Evolutionary conservation across 176 grass and related monocot genomes (phyloP).

Genomic region (Bonia amplexicaulis): DNA sequence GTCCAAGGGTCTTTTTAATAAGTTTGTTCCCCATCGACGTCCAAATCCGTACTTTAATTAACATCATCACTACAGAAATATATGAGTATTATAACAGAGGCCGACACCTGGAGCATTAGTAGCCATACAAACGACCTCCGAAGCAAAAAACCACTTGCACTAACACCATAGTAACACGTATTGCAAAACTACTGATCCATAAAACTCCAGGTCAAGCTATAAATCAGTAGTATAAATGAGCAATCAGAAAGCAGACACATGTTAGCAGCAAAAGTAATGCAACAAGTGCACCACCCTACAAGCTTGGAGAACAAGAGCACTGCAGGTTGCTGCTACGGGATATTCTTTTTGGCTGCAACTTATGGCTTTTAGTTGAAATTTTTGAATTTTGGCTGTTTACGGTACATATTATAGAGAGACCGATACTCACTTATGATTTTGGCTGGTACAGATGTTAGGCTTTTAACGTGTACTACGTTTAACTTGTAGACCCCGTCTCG

Average conservation of each 20-base stretch:
- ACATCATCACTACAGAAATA: slow-evolving; percentile 2
- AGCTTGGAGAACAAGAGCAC: slow-evolving; percentile 1
- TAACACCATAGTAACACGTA: background rate
- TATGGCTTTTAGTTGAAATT: too few species aligned
- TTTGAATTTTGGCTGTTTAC: too few species aligned
- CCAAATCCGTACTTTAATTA: slow-evolving; percentile 31
- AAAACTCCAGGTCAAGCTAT: background rate
- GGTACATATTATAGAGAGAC: too few species aligned
- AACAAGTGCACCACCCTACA: background rate
- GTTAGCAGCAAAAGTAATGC: slow-evolving; percentile 16
- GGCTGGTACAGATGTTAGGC: too few species aligned
- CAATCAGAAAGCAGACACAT: background rate
- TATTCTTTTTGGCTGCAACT: too few species aligned
- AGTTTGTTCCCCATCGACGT: slow-evolving; percentile 4
- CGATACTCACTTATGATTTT: too few species aligned
- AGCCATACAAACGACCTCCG: background rate
- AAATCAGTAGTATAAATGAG: background rate
- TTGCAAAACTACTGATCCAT: background rate
- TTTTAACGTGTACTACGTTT: too few species aligned
- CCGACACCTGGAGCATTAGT: slow-evolving; percentile 29
- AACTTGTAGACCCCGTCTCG: too few species aligned
- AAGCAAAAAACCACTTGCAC: background rate
- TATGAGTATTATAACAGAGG: background rate
- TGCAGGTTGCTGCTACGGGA: too few species aligned
- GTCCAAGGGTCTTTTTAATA: background rate